Evolutionary conservation across 2,329 filamentous ascomycete species (phyloP).

Genomic region (Alternaria ethzedia): DNA sequence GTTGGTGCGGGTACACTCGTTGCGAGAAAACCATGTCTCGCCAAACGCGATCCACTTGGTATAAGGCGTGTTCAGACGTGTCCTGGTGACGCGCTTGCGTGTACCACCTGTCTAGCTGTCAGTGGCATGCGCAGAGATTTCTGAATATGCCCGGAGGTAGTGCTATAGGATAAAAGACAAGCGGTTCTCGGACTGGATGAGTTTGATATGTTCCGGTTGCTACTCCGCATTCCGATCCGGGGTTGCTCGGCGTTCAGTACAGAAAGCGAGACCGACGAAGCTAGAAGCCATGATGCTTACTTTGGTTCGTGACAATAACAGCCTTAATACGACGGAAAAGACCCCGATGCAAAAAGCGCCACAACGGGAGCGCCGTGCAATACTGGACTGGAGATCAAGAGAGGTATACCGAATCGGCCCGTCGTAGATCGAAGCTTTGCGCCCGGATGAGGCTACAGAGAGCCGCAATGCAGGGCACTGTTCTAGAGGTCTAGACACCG

Average conservation of each 20-base stretch:
- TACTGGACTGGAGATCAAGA: background rate
- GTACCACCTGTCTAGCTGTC: background rate
- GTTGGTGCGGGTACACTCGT: background rate
- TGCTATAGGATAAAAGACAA: background rate
- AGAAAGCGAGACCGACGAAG: background rate
- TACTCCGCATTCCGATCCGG: background rate
- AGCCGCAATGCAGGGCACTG: conserved; percentile 18
- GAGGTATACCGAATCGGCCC: conserved; percentile 8
- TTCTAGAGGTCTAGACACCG: conserved; percentile 1
- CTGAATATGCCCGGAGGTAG: background rate
- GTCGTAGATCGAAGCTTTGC: background rate
- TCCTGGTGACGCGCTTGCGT: conserved; percentile 4
- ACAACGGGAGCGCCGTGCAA: conserved; percentile 2
- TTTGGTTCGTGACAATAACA: background rate
- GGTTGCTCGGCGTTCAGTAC: background rate
- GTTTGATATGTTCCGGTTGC: background rate
- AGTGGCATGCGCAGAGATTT: background rate
- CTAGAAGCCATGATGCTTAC: conserved; percentile 4
- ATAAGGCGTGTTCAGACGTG: background rate
- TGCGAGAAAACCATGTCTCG: background rate
- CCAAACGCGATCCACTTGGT: conserved; percentile 5
- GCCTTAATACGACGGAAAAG: background rate
- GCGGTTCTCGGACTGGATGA: background rate
- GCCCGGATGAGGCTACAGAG: conserved; percentile 5
- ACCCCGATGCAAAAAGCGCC: conserved; percentile 1